These are phyloP conservation scores for Lenwebbia sp. DNA, from an alignment of 345 rosid genomes.

Conservation along the genomic window DNA sequence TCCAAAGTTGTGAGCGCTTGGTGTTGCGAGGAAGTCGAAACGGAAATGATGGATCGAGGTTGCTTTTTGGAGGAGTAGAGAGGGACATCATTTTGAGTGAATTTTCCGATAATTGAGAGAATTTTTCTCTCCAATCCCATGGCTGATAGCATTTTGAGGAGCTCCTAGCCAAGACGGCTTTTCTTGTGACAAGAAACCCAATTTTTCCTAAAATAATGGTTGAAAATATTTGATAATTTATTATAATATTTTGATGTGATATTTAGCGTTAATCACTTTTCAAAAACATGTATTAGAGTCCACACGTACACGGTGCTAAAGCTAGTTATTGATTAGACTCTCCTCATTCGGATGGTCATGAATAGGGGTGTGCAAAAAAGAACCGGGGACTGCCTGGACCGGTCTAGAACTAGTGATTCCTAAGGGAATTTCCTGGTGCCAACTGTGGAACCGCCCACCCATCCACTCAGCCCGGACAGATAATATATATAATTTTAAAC, in stretches of 20 bases:
- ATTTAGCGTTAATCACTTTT: neutral
- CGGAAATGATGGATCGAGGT: neutral
- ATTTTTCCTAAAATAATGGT: neutral
- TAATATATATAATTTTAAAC: too few species aligned
- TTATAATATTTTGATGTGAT: neutral
- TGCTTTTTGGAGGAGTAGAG: neutral
- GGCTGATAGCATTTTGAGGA: neutral
- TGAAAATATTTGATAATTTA: neutral
- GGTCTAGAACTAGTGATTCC: too few species aligned
- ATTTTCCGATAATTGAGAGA: neutral
- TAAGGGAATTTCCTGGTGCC: too few species aligned
- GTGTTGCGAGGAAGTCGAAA: neutral
- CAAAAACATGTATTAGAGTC: neutral
- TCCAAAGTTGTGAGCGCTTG: neutral
- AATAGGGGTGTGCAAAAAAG: neutral
- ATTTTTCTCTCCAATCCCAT: neutral
- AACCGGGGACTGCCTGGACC: too few species aligned
- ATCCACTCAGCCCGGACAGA: too few species aligned
- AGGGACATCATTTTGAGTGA: neutral
- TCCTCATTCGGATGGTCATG: neutral
- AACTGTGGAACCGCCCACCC: too few species aligned
- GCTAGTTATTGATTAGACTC: neutral
- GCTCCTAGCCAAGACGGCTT: neutral
- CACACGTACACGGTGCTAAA: rapidly evolving
- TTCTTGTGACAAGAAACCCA: neutral